phyloP scores from a whole-genome alignment of 2,329 filamentous ascomycete species.

The Akanthomyces lecanii region DNA sequence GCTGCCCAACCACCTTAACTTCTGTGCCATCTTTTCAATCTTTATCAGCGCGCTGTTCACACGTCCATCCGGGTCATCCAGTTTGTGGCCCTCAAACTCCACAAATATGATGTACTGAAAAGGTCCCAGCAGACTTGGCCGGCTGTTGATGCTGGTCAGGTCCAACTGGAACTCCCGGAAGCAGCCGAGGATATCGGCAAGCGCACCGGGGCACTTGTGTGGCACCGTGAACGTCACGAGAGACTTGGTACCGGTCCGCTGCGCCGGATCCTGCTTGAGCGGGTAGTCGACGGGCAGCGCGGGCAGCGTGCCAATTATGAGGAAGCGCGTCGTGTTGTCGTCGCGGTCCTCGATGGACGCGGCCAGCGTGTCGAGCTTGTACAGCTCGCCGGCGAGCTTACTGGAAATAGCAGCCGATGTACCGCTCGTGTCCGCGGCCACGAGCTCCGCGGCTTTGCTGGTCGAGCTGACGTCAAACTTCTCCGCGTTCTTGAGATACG shows the following conservation, averaged over 20 bases:
- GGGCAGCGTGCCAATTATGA: constrained; percentile 52
- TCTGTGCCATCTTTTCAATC: constrained; percentile 54
- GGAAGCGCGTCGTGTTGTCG: constrained; percentile 77
- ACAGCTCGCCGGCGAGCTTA: constrained; percentile 63
- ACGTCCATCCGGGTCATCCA: constrained; percentile 47
- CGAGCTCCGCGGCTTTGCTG: constrained; percentile 76
- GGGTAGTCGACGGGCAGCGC: constrained; percentile 25
- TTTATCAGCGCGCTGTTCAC: constrained; percentile 59
- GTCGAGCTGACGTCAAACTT: constrained; percentile 81
- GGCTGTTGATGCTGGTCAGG: constrained; percentile 83
- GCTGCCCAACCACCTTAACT: constrained; percentile 66
- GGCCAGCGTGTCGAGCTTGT: constrained; percentile 66
- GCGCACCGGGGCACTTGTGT: constrained; percentile 71
- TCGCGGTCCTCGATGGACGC: constrained; percentile 66
- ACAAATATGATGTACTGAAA: constrained; percentile 97
- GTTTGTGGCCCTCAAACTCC: constrained; percentile 68
- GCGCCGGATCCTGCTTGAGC: constrained; percentile 25
- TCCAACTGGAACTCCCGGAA: constrained; percentile 73
- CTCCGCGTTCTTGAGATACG: constrained; percentile 69
- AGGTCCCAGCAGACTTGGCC: constrained; percentile 67
- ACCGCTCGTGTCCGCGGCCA: constrained; percentile 54
- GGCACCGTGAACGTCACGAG: constrained; percentile 80
- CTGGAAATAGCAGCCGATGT: constrained; percentile 74
- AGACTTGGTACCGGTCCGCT: constrained; percentile 53
- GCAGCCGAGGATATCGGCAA: constrained; percentile 74